Evolutionary conservation across 768 basidiomycete species (phyloP), one percentile per base, ranked within the genome.

Genomic region (Auriscalpium orientale): DNA sequence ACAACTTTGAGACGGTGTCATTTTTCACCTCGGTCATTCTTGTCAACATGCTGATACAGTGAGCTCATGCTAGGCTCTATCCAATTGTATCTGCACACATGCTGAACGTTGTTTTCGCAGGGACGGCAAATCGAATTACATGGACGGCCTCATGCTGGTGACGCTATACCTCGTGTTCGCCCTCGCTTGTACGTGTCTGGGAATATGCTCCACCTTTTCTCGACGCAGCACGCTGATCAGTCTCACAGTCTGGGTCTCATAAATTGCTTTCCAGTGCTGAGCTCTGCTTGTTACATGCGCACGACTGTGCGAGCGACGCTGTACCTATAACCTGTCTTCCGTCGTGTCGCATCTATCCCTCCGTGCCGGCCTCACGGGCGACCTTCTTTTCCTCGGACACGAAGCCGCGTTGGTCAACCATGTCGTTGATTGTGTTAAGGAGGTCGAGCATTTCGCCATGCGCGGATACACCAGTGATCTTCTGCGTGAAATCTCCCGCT

Each of bases 341-440:
- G 22, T 28, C 28, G 28, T 2, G 28, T 7, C 28, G 28, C 28
- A 28, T 28, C 28, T 28, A 28, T 28, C 97, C 95, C 66, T 98
- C 94, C 13, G 95, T 98, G 47, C 95, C 95, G 66, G 98, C 95
- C 70, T 99, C 95, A 35, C 93, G 77, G 2, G 95, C 97, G 53
- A 99, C 95, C 66, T 95, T 91, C 71, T 94, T 98, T 56, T 98
- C 87, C 66, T 89, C 84, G 22, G 81, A 79, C 49, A 84, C 85
- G 68, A 87, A 88, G 16, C 82, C 82, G 56, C 84, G 69, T 56
- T 82, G 79, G 61, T 82, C 83, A 64, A 84, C 83, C 84, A 84
- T 85, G 69, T 88, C 86, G 72, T 98, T 98, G 82, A 98, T 98
- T 15, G 95, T 98, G 71, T 94, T 92, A 49, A 97, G 95, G 61